Base-by-base conservation (phyloP, 192 early-diverging fungal genomes). In the Dispira parvispora region DNA sequence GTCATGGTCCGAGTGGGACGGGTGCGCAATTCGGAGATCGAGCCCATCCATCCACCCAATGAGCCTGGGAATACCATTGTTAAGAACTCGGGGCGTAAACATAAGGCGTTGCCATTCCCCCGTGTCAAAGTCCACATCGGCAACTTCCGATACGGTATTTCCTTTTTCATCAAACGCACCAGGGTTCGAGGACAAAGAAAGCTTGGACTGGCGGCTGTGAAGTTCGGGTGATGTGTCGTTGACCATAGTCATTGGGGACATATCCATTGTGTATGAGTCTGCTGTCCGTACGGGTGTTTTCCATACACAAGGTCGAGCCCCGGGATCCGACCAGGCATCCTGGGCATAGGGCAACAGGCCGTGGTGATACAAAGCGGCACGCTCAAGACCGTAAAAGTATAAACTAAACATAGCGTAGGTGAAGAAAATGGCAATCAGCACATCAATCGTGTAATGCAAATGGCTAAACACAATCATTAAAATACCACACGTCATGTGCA, bases 381-480 rank as follows among this genome's bases (percentile, higher is more conserved):
- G 57, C 16, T 65, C 73, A 0, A 78, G 68, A 6, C 68, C 65
- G n/a, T 68, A 69, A 54, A 79, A 82, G 63, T 85, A 85, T 11
- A 76, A 28, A 27, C 78, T 73, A 69, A 79, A 77, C 20, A 75
- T 67, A 11, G 74, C 65, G 49, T 74, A 78, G 6, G 81, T 80
- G 64, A 85, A 69, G 58, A 85, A 52, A 38, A 77, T 45, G 3
- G 74, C 82, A 25, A 83, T 49, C 25, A 83, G 50, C 53, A 83
- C 80, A 46, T 83, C 82, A n/a, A 81, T 68, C 0, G 82, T 75
- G 62, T 83, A 83, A 56, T 83, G 82, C 50, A 78, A 78, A 11
- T 73, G 75, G 14, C 73, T 79, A 56, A 80, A 49, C 11, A 81
- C 62, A 25, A 83, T 80, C 14, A 74, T 67, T 11, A 76, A 46